phyloP scores from a whole-genome alignment of 345 rosid genomes.

The Dipteronia dyeriana region DNA sequence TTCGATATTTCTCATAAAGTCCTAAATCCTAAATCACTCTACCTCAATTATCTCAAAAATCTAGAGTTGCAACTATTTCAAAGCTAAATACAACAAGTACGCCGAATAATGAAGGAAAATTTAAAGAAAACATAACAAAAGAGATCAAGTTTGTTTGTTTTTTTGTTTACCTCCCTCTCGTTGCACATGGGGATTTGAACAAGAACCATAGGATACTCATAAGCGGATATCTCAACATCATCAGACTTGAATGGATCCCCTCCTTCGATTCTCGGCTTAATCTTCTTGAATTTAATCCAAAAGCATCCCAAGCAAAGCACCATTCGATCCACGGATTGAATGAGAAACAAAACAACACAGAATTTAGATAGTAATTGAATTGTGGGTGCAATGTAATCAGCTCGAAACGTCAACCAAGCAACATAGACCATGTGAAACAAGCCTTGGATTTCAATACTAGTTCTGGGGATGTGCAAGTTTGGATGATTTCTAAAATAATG shows the following conservation, averaged over 20 bases:
- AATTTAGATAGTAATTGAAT: constrained; percentile 64
- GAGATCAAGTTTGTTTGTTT: neutral
- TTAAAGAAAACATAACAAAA: neutral
- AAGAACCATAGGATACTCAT: constrained; percentile 75
- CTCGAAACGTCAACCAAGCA: constrained; percentile 60
- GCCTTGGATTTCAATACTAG: constrained; percentile 58
- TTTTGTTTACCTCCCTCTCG: constrained; percentile 61
- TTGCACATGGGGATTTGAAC: constrained; percentile 92
- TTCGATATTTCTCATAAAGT: neutral
- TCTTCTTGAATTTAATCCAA: constrained; percentile 78
- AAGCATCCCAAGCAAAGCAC: constrained; percentile 74
- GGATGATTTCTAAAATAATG: constrained; percentile 70
- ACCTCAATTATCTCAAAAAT: constrained; percentile 5
- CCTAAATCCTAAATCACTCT: neutral
- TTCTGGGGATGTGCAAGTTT: constrained; percentile 57
- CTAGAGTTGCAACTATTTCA: neutral
- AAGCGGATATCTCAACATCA: constrained; percentile 56
- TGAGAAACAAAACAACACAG: constrained; percentile 68
- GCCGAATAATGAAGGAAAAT: neutral
- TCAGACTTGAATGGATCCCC: constrained; percentile 55
- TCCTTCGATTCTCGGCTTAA: constrained; percentile 57
- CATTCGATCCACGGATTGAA: constrained; percentile 78
- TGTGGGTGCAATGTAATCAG: constrained; percentile 67
- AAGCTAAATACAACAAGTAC: constrained; percentile 6
- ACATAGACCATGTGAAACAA: constrained; percentile 61